Conservation (phyloP, 108 stramenopile genomes). For the Nitzschia putrida region DNA sequence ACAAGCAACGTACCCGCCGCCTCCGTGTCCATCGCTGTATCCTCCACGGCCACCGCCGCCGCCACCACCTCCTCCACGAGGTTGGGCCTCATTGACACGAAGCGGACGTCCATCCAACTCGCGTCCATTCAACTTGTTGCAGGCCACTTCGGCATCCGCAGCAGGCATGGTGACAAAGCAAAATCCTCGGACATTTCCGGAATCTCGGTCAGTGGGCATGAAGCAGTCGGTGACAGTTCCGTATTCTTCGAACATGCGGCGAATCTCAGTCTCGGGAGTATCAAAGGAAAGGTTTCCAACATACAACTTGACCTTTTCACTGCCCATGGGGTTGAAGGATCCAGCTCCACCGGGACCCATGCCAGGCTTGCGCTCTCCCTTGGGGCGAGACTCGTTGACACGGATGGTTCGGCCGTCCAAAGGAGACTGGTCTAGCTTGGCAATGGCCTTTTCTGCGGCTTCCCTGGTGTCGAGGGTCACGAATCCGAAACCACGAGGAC, state of each 20-base stretch:
- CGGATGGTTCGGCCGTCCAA: conserved; percentile 86
- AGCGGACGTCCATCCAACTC: conserved; percentile 85
- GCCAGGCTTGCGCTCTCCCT: conserved; percentile 60
- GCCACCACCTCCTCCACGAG: conserved; percentile 61
- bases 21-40: conserved; percentile 27
- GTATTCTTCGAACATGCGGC: conserved; percentile 80
- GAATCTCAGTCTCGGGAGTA: conserved; percentile 72
- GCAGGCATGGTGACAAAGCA: conserved; percentile 90
- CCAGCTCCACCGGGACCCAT: conserved; percentile 56
- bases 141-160: conserved; percentile 77
- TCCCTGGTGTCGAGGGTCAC: conserved; percentile 71
- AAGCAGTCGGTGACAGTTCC: conserved; percentile 85
- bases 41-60: conserved; percentile 41
- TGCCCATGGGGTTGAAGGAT: conserved; percentile 72
- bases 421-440: conserved; percentile 79
- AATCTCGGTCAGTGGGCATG: conserved; percentile 83
- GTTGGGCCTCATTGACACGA: conserved; percentile 89
- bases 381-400: conserved; percentile 89
- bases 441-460: conserved; percentile 80
- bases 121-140: conserved; percentile 72
- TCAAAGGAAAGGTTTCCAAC: conserved; percentile 93
- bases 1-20: conserved; percentile 43
- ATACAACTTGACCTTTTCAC: conserved; percentile 83
- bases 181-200: conserved; percentile 83
- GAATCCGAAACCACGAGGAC: conserved; percentile 88